Evolutionary conservation across 129 eudicot genomes (phyloP).

Genomic region (Rutidosis leptorrhynchoides): DNA sequence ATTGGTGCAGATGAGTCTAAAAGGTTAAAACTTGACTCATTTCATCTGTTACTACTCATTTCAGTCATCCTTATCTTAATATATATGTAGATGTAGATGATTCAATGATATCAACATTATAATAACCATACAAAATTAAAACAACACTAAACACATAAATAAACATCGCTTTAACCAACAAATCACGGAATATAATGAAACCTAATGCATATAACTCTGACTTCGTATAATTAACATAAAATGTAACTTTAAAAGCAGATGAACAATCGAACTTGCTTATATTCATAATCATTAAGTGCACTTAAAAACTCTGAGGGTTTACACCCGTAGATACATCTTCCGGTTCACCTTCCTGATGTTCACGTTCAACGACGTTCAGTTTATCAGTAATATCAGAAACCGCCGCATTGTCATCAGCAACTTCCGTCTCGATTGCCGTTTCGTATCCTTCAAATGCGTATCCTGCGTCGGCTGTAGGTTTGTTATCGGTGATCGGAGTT

Average conservation of each 20-base stretch:
- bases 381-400: conserved; percentile 17
- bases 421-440: conserved; percentile 75
- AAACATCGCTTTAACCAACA: background rate
- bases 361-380: conserved; percentile 25
- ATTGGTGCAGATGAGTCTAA: background rate
- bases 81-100: too few species aligned
- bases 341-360: background rate
- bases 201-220: background rate
- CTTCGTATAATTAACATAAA: background rate
- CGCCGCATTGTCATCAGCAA: conserved; percentile 20
- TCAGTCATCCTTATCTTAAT: too few species aligned
- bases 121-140: background rate
- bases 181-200: too few species aligned
- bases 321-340: background rate
- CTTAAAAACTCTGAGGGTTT: background rate
- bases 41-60: too few species aligned
- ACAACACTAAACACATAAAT: background rate
- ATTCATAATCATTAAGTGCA: background rate
- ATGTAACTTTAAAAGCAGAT: background rate
- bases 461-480: conserved; percentile 32
- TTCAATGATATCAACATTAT: background rate
- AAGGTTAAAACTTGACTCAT: background rate
- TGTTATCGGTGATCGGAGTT: background rate
- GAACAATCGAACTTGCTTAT: background rate
- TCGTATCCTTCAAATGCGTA: conserved; percentile 69